Evolutionary conservation across 2,329 filamentous ascomycete genomes (phyloP).

Genomic region (Trichoderma aggressivum): DNA sequence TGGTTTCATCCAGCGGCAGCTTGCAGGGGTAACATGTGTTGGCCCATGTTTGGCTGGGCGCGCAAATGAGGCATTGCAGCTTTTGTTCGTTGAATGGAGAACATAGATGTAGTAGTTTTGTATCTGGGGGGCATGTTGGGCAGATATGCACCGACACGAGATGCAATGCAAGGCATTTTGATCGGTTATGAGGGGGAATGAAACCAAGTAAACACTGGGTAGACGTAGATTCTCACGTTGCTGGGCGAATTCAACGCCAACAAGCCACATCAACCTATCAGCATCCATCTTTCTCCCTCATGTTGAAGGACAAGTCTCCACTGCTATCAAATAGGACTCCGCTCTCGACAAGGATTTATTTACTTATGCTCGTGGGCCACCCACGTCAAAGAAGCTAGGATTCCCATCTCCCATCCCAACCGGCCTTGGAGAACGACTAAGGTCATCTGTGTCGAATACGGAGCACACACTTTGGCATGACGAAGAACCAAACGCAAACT

Average conservation of each 20-base stretch:
- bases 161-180: background rate
- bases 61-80: background rate
- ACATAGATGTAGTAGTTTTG: background rate
- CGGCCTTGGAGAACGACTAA: background rate
- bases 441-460: background rate
- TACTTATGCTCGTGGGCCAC: slow-evolving; percentile 6
- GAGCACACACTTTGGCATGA: background rate
- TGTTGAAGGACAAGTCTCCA: background rate
- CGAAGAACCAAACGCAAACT: background rate
- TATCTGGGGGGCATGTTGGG: background rate
- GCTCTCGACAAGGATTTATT: background rate
- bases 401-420: background rate
- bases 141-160: background rate
- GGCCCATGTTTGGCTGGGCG: background rate
- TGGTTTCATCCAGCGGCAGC: background rate
- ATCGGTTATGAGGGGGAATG: background rate
- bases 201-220: background rate
- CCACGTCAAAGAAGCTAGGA: background rate
- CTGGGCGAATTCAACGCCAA: background rate
- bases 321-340: background rate
- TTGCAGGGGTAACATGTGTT: slow-evolving; percentile 15
- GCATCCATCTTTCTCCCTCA: background rate
- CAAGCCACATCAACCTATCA: background rate
- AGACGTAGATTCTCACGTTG: background rate
- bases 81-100: background rate